These are phyloP conservation scores for Salix arbutifolia DNA, from an alignment of 345 rosid species.

Conservation along the genomic window DNA sequence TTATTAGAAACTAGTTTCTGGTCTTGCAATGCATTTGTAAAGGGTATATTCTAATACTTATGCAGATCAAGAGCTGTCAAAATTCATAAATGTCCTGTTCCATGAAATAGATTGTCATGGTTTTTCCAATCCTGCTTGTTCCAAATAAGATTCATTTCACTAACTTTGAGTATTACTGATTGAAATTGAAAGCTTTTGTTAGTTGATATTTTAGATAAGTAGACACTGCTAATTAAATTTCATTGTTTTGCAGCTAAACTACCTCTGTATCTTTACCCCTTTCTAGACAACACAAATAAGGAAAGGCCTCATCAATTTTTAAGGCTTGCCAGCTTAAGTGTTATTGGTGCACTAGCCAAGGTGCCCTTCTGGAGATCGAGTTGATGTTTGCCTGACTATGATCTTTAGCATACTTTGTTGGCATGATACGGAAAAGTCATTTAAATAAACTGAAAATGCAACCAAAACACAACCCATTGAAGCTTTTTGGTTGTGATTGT, in stretches of 20 bases:
- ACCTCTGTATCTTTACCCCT: conserved; percentile 44
- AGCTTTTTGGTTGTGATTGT: background rate
- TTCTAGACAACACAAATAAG: conserved; percentile 30
- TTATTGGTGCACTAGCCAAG: conserved; percentile 57
- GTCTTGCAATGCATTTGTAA: too few species aligned
- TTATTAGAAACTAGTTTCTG: background rate
- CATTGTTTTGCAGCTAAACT: conserved; percentile 41
- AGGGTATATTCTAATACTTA: background rate
- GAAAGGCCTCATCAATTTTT: conserved; percentile 43
- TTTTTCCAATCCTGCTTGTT: background rate
- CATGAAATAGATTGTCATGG: background rate
- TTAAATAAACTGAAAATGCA: too few species aligned
- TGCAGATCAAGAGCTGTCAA: background rate
- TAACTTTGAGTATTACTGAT: background rate
- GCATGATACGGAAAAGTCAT: background rate
- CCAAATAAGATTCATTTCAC: background rate
- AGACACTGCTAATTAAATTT: background rate
- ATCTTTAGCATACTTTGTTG: background rate
- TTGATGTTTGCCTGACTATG: background rate
- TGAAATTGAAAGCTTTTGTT: background rate
- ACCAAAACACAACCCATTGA: background rate
- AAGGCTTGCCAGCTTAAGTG: conserved; percentile 57
- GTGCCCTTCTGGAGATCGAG: conserved; percentile 20
- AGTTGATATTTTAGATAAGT: background rate
- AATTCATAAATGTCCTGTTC: background rate